Conservation (phyloP, 2,329 filamentous ascomycete species). For the Chaetomium strumarium region DNA sequence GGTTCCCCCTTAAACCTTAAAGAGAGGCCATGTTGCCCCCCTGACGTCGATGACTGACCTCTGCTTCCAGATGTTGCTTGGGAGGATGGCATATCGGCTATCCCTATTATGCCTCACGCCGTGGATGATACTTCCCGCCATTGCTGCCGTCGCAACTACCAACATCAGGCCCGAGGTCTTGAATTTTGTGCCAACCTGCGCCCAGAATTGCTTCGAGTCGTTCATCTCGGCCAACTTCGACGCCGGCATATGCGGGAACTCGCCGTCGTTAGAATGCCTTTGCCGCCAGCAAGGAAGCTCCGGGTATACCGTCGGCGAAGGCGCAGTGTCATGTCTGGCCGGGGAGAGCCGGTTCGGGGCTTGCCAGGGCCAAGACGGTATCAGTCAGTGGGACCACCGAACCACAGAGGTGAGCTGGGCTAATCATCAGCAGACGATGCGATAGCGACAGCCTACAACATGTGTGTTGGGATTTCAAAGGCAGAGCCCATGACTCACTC, state of each 20-base stretch:
- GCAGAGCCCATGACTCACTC: conserved; percentile 53
- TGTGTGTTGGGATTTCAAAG: conserved; percentile 48
- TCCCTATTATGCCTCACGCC: conserved; percentile 26
- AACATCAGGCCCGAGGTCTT: conserved; percentile 36
- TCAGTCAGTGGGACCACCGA: conserved; percentile 29
- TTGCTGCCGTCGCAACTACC: conserved; percentile 26
- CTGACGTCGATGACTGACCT: conserved; percentile 7
- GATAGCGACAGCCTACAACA: conserved; percentile 46
- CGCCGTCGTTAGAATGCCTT: conserved; percentile 54
- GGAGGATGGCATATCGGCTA: conserved; percentile 39
- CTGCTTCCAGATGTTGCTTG: conserved; percentile 34
- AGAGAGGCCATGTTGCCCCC: too few relatives aligned
- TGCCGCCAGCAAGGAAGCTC: conserved; percentile 54
- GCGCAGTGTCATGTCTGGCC: conserved; percentile 60
- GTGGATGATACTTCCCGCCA: conserved; percentile 29
- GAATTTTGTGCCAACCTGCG: conserved; percentile 51
- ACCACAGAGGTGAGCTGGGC: neutral
- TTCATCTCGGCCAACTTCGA: conserved; percentile 59
- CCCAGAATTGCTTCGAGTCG: conserved; percentile 53
- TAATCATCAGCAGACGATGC: conserved; percentile 31
- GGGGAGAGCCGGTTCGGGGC: conserved; percentile 44
- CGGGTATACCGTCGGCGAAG: conserved; percentile 67
- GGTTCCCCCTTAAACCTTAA: neutral
- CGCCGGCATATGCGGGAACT: conserved; percentile 40
- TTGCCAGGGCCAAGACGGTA: conserved; percentile 45